phyloP scores from a whole-genome alignment of 371 early-diverging fungal genomes.

The Mortierella polycephala region DNA sequence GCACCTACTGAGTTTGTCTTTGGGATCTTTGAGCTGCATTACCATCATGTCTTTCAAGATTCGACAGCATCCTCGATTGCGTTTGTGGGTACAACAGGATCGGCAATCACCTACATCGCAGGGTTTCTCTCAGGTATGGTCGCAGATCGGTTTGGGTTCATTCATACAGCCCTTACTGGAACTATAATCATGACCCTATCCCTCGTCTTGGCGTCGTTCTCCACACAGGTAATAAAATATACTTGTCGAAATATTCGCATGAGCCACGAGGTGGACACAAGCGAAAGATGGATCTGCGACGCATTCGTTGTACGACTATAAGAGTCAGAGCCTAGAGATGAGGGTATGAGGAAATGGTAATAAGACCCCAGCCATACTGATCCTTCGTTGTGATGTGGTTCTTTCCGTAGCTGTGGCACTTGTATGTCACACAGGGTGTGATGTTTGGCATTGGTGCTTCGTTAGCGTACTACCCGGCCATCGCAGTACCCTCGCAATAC shows the following conservation, averaged over 20 bases:
- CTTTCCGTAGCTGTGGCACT: conserved; percentile 65
- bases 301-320: no score
- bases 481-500: conserved; percentile 65
- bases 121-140: conserved; percentile 59
- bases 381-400: neutral
- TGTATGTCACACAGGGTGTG: conserved; percentile 76
- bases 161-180: conserved; percentile 50
- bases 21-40: conserved; percentile 60
- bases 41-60: conserved; percentile 53
- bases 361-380: no score
- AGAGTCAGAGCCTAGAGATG: no score
- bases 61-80: conserved; percentile 55
- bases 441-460: conserved; percentile 74
- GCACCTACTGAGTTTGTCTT: conserved; percentile 54
- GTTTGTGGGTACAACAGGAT: conserved; percentile 61
- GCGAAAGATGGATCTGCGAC: neutral
- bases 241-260: neutral
- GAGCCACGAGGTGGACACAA: neutral
- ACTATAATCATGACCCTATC: conserved; percentile 55
- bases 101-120: conserved; percentile 54
- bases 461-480: conserved; percentile 64
- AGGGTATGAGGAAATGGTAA: no score
- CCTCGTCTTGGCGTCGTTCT: conserved; percentile 54
- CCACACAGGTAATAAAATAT: conserved; percentile 23
- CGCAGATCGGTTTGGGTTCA: conserved; percentile 56